Evolutionary conservation across 345 rosid species (phyloP), one percentile per base, ranked within the genome.

Genomic region (Limnanthes douglasii): DNA sequence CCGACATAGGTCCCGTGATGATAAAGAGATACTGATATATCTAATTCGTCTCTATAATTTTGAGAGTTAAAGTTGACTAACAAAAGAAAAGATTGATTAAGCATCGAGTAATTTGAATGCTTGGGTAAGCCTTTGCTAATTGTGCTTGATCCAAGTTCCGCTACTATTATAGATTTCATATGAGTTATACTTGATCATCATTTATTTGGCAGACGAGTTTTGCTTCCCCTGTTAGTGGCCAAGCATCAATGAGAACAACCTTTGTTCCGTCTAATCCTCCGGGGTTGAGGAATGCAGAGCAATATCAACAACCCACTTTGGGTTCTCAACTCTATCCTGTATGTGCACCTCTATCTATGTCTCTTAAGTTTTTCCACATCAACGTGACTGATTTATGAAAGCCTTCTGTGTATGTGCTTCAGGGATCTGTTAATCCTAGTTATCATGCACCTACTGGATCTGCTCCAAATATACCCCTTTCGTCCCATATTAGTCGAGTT

Each of bases 291-390:
- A 81, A 78, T 50, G 80, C 74, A 15, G 90, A 68, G 37, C 94
- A 78, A 53, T 92, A 72, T 56, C 94, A 85, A 67, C 94, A 75
- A 56, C 75, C 82, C 30, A 67, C 78, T 22, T 48, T 65, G 64
- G 71, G 59, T 37, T 68, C 96, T 65, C 94, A 85, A 44, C 57
- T 88, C 29, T 81, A 85, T 64, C 72, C 84, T 0, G 96, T 92
- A 48, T 35, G 93, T 69, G 40, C 49, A 17, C 19, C 15, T n/a
- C 17, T 22, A 17, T 10, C 38, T 21, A 17, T 8, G 16, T 41
- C 9, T 11, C 28, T 31, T 37, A 37, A 12, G 51, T 43, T 44
- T 33, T 43, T 45, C n/a, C 8, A n/a, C 15, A 16, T 39, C 20
- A 5, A 41, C 44, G 19, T 31, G 15, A 16, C 21, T 38, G 16